Base-by-base conservation (phyloP, 1,139 yeast genomes). In the Zygotorulaspora mrakii region DNA sequence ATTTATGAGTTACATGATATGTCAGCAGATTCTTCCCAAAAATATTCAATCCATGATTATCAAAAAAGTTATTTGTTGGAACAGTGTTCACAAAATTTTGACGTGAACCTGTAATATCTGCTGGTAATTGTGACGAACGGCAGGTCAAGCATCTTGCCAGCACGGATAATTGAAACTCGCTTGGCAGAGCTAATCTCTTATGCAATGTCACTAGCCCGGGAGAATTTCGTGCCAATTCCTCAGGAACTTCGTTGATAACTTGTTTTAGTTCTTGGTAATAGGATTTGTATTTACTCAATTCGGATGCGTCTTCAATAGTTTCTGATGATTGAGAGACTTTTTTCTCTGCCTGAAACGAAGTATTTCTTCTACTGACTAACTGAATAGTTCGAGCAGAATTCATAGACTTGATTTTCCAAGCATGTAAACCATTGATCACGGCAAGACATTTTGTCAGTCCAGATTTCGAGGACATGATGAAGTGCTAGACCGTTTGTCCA, bases 181-280 rank as follows among this genome's bases (percentile, higher is more conserved):
- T 53, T 5, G 91, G 83, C 36, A 85, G 59, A 23, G 71, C 64
- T 41, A 91, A 69, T 62, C 98, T 77, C 14, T 85, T 70, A 59
- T 86, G 96, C 48, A 91, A 72, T n/a, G 96, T 80, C 27, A 74
- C 74, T 42, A 91, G 70, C 17, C 81, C 74, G 1, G 96, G 85
- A 12, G 86, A 77, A 57, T 76, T 65, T 4, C 57, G 52, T 8
- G 79, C 79, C n/a, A 68, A 60, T 5, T 65, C 69, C 37, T 74
- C 77, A 2, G 71, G 59, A 16, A 74, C 52, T 21, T 48, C 52
- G 14, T 47, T 44, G 7, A 54, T 44, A 5, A 50, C 47, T 7
- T 35, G 31, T 39, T 50, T 51, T 29, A 59, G 37, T 16, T 39
- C 42, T 21, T 39, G 42, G 39, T 53, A 57, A 38, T 59, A 59